Evolutionary conservation across 2,329 filamentous ascomycete genomes (phyloP).

Genomic region (Cytospora chrysosperma): DNA sequence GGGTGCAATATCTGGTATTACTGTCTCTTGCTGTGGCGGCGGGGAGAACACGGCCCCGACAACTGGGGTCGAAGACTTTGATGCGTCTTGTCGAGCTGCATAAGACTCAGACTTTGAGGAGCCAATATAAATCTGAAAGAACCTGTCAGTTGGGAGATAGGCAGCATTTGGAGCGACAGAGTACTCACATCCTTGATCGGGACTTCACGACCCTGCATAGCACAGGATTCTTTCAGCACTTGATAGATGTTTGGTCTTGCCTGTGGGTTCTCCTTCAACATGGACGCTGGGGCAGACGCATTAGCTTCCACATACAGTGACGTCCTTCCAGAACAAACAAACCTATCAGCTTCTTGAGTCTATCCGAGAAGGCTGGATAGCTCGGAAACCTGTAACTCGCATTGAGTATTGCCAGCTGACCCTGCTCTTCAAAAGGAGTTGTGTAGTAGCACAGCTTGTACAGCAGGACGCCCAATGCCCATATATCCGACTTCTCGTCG

Average conservation of each 20-base stretch:
- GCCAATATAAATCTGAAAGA: conserved; percentile 66
- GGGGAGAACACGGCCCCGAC: conserved; percentile 81
- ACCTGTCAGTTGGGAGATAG: conserved; percentile 23
- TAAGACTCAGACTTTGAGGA: conserved; percentile 60
- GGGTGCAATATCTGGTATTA: conserved; percentile 84
- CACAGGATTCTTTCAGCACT: conserved; percentile 80
- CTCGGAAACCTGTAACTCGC: conserved; percentile 89
- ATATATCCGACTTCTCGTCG: conserved; percentile 98
- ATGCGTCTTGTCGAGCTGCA: conserved; percentile 54
- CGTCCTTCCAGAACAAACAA: conserved; percentile 33
- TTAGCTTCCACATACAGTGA: conserved; percentile 1
- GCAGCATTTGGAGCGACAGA: conserved; percentile 24
- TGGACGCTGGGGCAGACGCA: conserved; percentile 60
- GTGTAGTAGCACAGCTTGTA: conserved; percentile 99
- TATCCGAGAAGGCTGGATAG: conserved; percentile 86
- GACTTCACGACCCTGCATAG: conserved; percentile 82
- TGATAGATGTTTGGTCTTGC: conserved; percentile 89
- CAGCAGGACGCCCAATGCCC: conserved; percentile 89
- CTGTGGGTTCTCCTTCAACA: conserved; percentile 82
- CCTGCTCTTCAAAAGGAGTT: conserved; percentile 96
- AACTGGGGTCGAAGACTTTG: conserved; percentile 54
- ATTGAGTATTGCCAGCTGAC: conserved; percentile 95
- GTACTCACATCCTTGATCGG: conserved; percentile 81
- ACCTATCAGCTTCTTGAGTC: conserved; percentile 89
- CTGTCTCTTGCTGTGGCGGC: conserved; percentile 66